Conservation (phyloP, 208 protist genomes). For the Leishmania martiniquensis region DNA sequence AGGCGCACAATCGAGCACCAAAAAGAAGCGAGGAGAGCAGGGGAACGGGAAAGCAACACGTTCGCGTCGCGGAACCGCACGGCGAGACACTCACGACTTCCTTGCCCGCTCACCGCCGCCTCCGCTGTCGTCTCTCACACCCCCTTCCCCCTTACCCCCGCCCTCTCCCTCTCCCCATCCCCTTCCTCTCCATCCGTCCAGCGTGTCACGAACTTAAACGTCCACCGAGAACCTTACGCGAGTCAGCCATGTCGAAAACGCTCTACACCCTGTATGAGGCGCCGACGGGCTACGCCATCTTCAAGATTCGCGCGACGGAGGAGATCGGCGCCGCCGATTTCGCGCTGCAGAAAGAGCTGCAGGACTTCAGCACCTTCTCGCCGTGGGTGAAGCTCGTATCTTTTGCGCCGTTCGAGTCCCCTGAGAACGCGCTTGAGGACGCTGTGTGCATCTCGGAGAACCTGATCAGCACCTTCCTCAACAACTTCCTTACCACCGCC, state of each 20-base stretch:
- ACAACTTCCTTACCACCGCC: constrained; percentile 95
- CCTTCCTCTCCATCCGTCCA: neutral
- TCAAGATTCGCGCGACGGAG: constrained; percentile 94
- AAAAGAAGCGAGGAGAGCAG: neutral
- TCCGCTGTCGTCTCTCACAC: neutral
- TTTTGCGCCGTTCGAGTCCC: constrained; percentile 96
- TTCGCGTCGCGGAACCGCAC: neutral
- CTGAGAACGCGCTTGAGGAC: constrained; percentile 98
- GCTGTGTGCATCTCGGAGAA: constrained; percentile 98
- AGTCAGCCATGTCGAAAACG: constrained; percentile 80
- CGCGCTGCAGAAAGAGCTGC: constrained; percentile 93
- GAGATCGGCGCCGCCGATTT: constrained; percentile 92
- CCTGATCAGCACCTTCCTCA: constrained; percentile 87
- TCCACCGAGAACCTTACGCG: neutral
- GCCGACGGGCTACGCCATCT: constrained; percentile 97
- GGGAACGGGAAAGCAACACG: too few species aligned
- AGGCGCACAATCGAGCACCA: neutral
- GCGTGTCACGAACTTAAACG: neutral
- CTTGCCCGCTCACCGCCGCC: neutral
- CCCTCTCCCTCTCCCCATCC: neutral
- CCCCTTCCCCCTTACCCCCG: neutral
- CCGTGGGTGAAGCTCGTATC: constrained; percentile 96
- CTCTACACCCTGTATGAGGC: constrained; percentile 96
- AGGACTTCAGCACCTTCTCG: constrained; percentile 94
- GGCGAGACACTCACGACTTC: neutral